Conservation (phyloP, 768 basidiomycete species). For the Phaffia australis region DNA sequence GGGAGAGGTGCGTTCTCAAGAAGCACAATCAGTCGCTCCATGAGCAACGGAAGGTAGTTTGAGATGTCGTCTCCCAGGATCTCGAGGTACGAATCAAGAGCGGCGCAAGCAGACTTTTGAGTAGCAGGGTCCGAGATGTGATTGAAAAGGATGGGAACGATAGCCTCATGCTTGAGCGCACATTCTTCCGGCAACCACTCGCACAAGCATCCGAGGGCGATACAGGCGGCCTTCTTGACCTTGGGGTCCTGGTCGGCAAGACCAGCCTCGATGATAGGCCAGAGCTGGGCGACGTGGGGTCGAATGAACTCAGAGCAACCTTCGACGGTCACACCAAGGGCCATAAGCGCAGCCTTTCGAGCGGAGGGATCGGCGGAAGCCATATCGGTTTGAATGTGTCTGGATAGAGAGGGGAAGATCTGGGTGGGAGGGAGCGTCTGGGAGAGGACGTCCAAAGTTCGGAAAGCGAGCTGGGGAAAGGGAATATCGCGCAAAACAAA, state of each 20-base stretch:
- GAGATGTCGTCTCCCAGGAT: conserved; percentile 79
- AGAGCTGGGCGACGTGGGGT: conserved; percentile 76
- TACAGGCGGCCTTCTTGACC: conserved; percentile 91
- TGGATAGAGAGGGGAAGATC: conserved; percentile 84
- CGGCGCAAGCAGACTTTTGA: conserved; percentile 87
- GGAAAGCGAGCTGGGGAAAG: conserved; percentile 64
- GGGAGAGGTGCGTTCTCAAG: conserved; percentile 74
- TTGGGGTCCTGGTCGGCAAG: conserved; percentile 69
- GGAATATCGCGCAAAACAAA: neutral
- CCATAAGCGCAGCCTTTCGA: conserved; percentile 87
- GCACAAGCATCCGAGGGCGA: conserved; percentile 88
- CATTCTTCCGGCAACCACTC: conserved; percentile 96
- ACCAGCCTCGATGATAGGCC: conserved; percentile 86
- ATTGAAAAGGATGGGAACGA: conserved; percentile 85
- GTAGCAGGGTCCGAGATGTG: conserved; percentile 77
- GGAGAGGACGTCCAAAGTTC: conserved; percentile 83
- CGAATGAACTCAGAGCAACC: conserved; percentile 98
- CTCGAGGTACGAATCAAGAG: conserved; percentile 90
- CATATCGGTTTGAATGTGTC: conserved; percentile 74
- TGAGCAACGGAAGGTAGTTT: conserved; percentile 82
- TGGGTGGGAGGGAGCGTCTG: conserved; percentile 86
- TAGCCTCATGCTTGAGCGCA: conserved; percentile 60
- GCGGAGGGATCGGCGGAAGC: conserved; percentile 61
- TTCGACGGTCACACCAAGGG: conserved; percentile 89
- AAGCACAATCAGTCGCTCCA: conserved; percentile 80